Base-by-base conservation (phyloP, 352 stramenopile genomes). In the Phytophthora europaea region DNA sequence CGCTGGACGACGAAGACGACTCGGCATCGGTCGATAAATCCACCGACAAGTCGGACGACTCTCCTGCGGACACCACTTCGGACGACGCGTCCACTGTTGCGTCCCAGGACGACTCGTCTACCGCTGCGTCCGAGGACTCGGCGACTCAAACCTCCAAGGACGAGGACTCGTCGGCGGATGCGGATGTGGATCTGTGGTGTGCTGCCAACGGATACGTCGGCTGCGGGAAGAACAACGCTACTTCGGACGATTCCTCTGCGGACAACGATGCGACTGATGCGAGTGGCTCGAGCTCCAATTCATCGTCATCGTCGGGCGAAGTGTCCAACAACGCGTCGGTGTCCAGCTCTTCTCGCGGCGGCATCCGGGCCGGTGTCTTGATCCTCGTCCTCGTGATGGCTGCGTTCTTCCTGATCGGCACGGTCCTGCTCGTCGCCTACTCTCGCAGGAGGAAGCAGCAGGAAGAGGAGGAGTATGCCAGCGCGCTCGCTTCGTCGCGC, bases 371-470 rank as follows among this genome's bases (percentile, higher is more conserved):
- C 20, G 82, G 82, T 13, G 73, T 88, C 15, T 73, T 91, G 4
- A 90, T 94, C 55, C 66, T 92, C 63, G 71, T 94, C 34, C 78
- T 79, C n/a, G 67, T 91, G 18, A 73, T 94, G 57, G 76, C 80
- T 8, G 83, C 76, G 22, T 71, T 87, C 28, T 82, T 94, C 57
- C 65, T 96, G 22, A 70, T 94, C 3, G 81, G 72, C 8, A 86
- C 81, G 9, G 70, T 93, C 50, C 31, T 89, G 20, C 82, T 95
- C 43, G 85, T 85, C 20, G 59, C 87, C 26, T 84, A 89, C 71
- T 86, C 82, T 28, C 80, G 84, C 48, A 90, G 82, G 78, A 93
- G 85, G 74, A 88, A 84, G 28, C 67, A 89, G 50, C 76, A 91
- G 36, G 77, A 78, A 6, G 71, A 84, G 16, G 76, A 83, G 73